A percentile compares a stretch with the other conserved stretches of the same genome.
These are phyloP conservation scores for Umbelopsis vinacea DNA, from an alignment of 192 early-diverging fungal species.

Conservation along the genomic window DNA sequence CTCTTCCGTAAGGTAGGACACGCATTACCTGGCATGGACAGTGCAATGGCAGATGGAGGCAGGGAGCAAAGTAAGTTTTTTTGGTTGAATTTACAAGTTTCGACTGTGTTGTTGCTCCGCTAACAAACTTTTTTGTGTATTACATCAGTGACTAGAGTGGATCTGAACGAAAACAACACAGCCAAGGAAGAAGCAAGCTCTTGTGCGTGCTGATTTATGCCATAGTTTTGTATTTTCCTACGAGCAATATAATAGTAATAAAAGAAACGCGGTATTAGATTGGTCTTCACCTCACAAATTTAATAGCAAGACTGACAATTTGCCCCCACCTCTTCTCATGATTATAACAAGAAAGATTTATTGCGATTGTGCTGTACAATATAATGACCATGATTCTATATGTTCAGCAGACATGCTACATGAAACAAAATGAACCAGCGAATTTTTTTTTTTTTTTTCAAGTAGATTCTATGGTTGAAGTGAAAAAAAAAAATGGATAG, in stretches of 20 bases:
- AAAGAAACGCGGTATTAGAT: not conserved
- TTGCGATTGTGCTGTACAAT: constrained; percentile 22
- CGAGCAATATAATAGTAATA: too few relatives aligned
- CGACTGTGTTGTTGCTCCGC: not conserved
- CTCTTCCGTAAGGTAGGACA: constrained; percentile 98
- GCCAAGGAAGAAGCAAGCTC: constrained; percentile 27
- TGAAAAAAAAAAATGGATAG: not conserved
- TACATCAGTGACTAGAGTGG: constrained; percentile 40
- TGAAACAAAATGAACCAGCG: too few relatives aligned
- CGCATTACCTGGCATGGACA: constrained; percentile 85
- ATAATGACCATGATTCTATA: not conserved
- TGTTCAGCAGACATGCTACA: too few relatives aligned
- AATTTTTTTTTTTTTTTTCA: not conserved
- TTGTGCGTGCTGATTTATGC: constrained; percentile 32
- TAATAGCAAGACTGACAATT: too few relatives aligned
- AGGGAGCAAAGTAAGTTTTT: constrained; percentile 38
- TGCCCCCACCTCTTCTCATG: too few relatives aligned
- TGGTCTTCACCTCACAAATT: not conserved
- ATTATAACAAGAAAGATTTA: not conserved
- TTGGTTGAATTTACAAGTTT: not conserved
- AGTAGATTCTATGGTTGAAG: not conserved
- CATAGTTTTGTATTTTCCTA: not conserved
- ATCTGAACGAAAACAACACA: constrained; percentile 30
- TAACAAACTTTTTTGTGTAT: constrained; percentile 9
- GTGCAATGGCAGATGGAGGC: constrained; percentile 55